phyloP scores from a whole-genome alignment of 106 monocot genomes.

The Alisma plantagoaquatica region DNA sequence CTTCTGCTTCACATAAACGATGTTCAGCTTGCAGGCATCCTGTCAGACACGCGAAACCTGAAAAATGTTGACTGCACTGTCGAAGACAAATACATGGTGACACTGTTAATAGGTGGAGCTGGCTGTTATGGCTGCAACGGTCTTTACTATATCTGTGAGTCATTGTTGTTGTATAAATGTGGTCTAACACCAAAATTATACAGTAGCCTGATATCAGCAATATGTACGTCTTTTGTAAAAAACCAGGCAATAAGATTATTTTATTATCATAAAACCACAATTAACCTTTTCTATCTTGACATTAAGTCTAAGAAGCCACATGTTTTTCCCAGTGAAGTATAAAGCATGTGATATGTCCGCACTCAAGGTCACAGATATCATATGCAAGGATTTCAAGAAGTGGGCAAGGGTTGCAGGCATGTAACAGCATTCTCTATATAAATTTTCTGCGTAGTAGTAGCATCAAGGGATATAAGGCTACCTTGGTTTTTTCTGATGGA shows the following conservation, averaged over 20 bases:
- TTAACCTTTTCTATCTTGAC: background rate
- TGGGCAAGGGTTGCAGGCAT: constrained; percentile 24
- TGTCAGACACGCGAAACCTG: constrained; percentile 25
- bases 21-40: constrained; percentile 21
- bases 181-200: background rate
- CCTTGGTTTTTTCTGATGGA: background rate
- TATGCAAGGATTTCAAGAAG: constrained; percentile 23
- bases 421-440: background rate
- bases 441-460: background rate
- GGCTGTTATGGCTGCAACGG: constrained; percentile 26
- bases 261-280: background rate
- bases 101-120: constrained; percentile 24
- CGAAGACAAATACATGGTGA: constrained; percentile 27
- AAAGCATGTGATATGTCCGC: constrained; percentile 26
- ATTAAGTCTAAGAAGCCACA: background rate
- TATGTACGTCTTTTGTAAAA: background rate
- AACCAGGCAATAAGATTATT: background rate
- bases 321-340: constrained; percentile 22
- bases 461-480: background rate
- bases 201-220: background rate
- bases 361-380: constrained; percentile 21
- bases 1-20: background rate
- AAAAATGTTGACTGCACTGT: constrained; percentile 12
- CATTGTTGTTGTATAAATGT: background rate
- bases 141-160: constrained; percentile 25